Conservation (phyloP, 345 rosid genomes). For the Murraya paniculata region DNA sequence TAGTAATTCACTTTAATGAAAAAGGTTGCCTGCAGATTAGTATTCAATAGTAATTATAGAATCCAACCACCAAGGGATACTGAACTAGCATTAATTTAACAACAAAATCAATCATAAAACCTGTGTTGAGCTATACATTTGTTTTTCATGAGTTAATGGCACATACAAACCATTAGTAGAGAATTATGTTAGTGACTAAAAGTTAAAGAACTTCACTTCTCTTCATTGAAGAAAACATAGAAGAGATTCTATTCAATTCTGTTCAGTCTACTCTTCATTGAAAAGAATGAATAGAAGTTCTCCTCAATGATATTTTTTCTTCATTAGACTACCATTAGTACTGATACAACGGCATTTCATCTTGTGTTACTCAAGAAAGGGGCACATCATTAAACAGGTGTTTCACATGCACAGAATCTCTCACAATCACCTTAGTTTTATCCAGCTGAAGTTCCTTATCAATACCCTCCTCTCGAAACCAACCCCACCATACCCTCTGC, state of each 20-base stretch:
- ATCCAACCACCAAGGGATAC: neutral
- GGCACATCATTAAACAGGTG: neutral
- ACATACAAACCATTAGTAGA: neutral
- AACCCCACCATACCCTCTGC: neutral
- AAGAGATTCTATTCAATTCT: neutral
- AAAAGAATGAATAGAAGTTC: neutral
- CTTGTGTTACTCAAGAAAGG: neutral
- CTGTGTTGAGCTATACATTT: neutral
- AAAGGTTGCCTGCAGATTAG: neutral
- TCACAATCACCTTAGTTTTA: neutral
- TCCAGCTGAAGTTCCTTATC: neutral
- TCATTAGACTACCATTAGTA: neutral
- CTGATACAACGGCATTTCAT: neutral
- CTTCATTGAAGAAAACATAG: neutral
- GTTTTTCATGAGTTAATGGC: neutral
- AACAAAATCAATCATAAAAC: conserved; percentile 2
- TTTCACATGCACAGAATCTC: neutral
- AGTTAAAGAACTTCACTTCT: neutral
- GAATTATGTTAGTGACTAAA: neutral
- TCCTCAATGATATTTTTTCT: neutral
- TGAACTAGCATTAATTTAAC: neutral
- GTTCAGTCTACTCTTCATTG: neutral
- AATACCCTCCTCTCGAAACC: neutral
- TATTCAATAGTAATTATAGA: neutral
- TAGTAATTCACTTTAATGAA: neutral